These are phyloP conservation scores for Cryptosporidium felis DNA, from an alignment of 169 alveolate genomes.

Conservation along the genomic window DNA sequence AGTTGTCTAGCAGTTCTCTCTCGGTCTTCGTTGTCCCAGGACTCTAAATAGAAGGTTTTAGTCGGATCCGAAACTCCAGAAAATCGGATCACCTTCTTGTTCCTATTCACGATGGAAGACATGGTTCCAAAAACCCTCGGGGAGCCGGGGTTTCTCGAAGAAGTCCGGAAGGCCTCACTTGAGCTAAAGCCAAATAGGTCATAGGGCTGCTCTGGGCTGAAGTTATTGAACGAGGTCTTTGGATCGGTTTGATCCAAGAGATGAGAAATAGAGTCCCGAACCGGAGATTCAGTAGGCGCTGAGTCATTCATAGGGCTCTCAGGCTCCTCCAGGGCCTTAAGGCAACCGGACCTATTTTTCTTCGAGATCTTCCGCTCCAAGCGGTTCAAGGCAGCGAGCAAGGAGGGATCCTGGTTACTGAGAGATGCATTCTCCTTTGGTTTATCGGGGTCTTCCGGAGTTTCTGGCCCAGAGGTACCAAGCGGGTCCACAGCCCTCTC, in stretches of 20 bases:
- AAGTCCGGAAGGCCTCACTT: background rate
- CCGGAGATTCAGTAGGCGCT: too few species aligned
- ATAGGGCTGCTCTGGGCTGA: background rate
- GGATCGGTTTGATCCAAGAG: too few species aligned
- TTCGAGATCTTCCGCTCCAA: background rate
- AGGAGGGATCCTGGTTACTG: background rate
- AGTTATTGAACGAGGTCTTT: background rate
- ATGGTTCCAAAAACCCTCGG: background rate
- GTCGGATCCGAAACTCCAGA: constrained; percentile 8
- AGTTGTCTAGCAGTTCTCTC: too few species aligned
- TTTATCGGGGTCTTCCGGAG: background rate
- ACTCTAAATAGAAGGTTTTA: constrained; percentile 5
- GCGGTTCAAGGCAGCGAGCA: background rate
- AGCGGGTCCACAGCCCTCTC: background rate
- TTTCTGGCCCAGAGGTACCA: background rate
- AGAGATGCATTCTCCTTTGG: background rate
- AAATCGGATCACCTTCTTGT: background rate
- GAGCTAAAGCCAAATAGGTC: background rate
- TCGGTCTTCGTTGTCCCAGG: constrained; percentile 31
- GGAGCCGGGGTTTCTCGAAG: background rate
- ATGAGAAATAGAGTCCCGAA: too few species aligned
- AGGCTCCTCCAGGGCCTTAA: background rate
- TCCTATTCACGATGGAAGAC: background rate
- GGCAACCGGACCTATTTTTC: too few species aligned
- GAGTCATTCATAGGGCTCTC: too few species aligned